These are phyloP conservation scores for Ammopiptanthus mongolicus DNA, from an alignment of 306 rosid species.

Conservation along the genomic window DNA sequence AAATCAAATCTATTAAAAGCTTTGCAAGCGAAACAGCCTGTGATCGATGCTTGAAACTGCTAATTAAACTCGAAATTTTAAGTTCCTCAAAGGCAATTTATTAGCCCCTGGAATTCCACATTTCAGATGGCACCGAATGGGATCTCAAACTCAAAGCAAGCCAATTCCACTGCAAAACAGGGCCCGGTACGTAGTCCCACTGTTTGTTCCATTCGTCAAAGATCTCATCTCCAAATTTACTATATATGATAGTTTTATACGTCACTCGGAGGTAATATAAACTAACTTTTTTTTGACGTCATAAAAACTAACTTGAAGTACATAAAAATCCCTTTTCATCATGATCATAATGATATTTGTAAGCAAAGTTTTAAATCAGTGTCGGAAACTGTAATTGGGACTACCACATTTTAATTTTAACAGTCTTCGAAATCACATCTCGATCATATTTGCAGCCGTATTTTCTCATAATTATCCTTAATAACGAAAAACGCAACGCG, in stretches of 20 bases:
- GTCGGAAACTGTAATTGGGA: too few relatives aligned
- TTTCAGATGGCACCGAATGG: background rate
- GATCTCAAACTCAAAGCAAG: background rate
- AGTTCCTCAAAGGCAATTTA: background rate
- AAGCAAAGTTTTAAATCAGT: too few relatives aligned
- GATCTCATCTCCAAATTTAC: background rate
- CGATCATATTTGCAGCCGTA: too few relatives aligned
- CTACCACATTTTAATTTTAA: too few relatives aligned
- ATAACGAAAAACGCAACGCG: too few relatives aligned
- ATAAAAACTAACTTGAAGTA: background rate
- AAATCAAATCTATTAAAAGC: too few relatives aligned
- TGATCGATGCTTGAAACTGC: too few relatives aligned
- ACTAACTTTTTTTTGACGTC: too few relatives aligned
- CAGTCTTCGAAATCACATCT: too few relatives aligned
- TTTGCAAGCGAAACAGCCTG: too few relatives aligned
- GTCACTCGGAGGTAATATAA: background rate
- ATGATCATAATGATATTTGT: background rate
- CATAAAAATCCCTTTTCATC: background rate
- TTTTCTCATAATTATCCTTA: too few relatives aligned
- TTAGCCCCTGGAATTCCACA: background rate
- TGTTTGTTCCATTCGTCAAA: background rate
- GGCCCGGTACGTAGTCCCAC: background rate
- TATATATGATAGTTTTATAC: background rate
- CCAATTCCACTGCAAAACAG: background rate
- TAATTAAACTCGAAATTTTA: background rate